Percentiles rank a stretch among this genome's conserved stretches.
These are phyloP conservation scores for Tuber indicum DNA, from an alignment of 495 filamentous ascomycete species.

Conservation along the genomic window DNA sequence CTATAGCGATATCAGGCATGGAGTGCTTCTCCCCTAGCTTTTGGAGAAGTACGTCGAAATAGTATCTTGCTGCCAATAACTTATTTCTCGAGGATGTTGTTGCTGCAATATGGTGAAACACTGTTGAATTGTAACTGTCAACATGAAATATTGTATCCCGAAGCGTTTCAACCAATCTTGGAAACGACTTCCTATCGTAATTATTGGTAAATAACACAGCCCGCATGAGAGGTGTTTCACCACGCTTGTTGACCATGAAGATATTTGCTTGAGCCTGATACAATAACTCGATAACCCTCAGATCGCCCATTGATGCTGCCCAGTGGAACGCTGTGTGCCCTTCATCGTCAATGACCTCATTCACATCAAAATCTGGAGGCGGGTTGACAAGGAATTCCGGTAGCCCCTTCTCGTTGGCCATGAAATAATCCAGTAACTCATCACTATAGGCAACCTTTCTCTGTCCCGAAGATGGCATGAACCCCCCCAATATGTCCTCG, in stretches of 20 bases:
- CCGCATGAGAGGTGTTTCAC: conserved; percentile 92
- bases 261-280: conserved; percentile 66
- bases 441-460: conserved; percentile 81
- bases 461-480: conserved; percentile 57
- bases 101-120: conserved; percentile 86
- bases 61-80: conserved; percentile 78
- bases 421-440: conserved; percentile 88
- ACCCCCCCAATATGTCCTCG: conserved; percentile 77
- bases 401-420: conserved; percentile 64
- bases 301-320: conserved; percentile 96
- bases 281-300: conserved; percentile 80
- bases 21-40: conserved; percentile 60
- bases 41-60: conserved; percentile 82
- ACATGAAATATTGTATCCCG: conserved; percentile 64
- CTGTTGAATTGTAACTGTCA: conserved; percentile 71
- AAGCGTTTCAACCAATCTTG: conserved; percentile 69
- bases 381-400: conserved; percentile 64
- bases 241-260: conserved; percentile 62
- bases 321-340: conserved; percentile 88
- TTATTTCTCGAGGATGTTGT: conserved; percentile 73
- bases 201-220: conserved; percentile 93
- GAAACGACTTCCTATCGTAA: conserved; percentile 81
- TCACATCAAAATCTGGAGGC: conserved; percentile 73
- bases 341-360: conserved; percentile 82
- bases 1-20: conserved; percentile 54